Evolutionary conservation across 371 early-diverging fungal species (phyloP).

Genomic region (Lichtheimia ornata): DNA sequence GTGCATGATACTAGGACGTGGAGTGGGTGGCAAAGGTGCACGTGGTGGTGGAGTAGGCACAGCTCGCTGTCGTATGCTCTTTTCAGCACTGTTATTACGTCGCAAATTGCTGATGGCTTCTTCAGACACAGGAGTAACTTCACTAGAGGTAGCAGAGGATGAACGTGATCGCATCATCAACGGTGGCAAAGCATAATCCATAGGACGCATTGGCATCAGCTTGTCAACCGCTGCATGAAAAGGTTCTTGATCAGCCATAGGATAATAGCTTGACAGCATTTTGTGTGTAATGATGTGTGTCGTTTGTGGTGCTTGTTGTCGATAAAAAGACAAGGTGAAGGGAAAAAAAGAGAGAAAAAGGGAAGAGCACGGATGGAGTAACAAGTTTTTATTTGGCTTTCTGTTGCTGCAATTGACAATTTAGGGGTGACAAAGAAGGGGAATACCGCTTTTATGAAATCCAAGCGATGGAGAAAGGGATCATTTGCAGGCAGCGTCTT

Average conservation of each 20-base stretch:
- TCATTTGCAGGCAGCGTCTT: no score
- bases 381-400: no score
- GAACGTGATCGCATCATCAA: constrained; percentile 15
- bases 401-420: no score
- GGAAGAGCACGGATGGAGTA: background rate
- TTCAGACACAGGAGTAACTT: constrained; percentile 1
- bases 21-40: constrained; percentile 9
- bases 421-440: no score
- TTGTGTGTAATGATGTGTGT: no score
- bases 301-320: background rate
- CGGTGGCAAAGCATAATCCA: constrained; percentile 4
- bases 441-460: no score
- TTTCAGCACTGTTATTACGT: constrained; percentile 12
- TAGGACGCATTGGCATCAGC: background rate
- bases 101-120: constrained; percentile 1
- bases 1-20: background rate
- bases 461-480: no score
- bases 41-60: constrained; percentile 10
- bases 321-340: background rate
- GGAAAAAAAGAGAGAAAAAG: background rate
- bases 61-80: background rate
- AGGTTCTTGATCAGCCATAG: background rate
- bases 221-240: constrained; percentile 2
- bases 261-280: constrained; percentile 2
- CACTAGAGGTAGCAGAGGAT: constrained; percentile 14